Evolutionary conservation across 83 land plant genomes (phyloP).

Genomic region (Isoetes engelmannii): DNA sequence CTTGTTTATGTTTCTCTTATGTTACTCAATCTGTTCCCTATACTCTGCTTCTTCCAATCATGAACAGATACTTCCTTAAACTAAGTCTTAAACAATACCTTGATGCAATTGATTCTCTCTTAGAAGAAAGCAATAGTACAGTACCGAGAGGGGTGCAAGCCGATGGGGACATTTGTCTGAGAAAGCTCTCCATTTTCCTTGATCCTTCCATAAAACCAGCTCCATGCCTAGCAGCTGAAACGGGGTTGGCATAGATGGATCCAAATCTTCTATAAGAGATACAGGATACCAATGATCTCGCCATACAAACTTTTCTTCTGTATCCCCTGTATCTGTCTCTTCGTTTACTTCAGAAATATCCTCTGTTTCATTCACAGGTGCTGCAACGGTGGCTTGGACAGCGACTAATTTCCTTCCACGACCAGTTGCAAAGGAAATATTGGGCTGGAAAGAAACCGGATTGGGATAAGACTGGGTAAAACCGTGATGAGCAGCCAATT

Average conservation of each 20-base stretch:
- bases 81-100: too few species aligned
- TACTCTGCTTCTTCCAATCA: neutral
- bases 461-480: too few species aligned
- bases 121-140: neutral
- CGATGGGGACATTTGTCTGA: constrained; percentile 90
- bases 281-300: constrained; percentile 97
- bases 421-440: too few species aligned
- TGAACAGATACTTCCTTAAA: neutral
- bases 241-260: constrained; percentile 65
- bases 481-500: too few species aligned
- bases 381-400: too few species aligned
- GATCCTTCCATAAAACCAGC: constrained; percentile 77
- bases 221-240: constrained; percentile 91
- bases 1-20: too few species aligned
- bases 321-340: constrained; percentile 6
- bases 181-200: constrained; percentile 76
- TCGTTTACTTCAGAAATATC: too few species aligned
- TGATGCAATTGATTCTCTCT: too few species aligned
- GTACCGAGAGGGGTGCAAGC: constrained; percentile 85
- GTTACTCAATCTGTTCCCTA: neutral
- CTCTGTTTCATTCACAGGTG: too few species aligned
- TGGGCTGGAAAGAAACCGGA: too few species aligned
- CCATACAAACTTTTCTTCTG: constrained; percentile 54
- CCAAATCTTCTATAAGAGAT: constrained; percentile 82
- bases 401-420: too few species aligned